Evolutionary conservation across 495 filamentous ascomycete genomes (phyloP), one percentile per base, ranked within the genome.

Genomic region (Aspergillus bertholletiae): DNA sequence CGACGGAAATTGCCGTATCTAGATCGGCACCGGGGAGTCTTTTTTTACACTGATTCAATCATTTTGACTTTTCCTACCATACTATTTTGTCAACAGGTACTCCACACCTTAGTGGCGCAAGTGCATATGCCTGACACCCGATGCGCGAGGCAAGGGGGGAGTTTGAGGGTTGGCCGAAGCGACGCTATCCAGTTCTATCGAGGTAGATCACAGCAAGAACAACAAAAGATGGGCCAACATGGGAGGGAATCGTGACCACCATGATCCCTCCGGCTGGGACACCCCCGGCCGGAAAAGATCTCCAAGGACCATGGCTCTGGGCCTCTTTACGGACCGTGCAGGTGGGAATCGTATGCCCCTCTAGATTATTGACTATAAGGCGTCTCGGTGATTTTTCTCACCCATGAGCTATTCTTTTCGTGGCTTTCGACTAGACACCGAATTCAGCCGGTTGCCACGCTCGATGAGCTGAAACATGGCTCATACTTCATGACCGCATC

Each of bases 131-230:
- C 57, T 52, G 52, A 59, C 57, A 59, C 39, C 57, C 51, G 48
- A 55, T 55, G 57, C 53, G 51, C 37, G 32, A 51, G 53, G 57
- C 32, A 59, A 59, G 57, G 57, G 44, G 52, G 32, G 34, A 28
- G 8, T 15, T 37, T 15, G 34, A 37, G 34, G 17, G 34, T 15
- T n/a, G 34, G 34, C n/a, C 34, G 9, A 37, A 37, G 13, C 15
- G 34, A 37, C 2, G 13, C 34, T 37, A n/a, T 37, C 13, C 13
- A n/a, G 1, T n/a, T 2, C 34, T n/a, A 37, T 15, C 34, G 34
- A 37, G 11, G 34, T 2, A 37, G 34, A 37, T 15, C 11, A n/a
- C 9, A n/a, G 13, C 5, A 15, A 12, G 30, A 3, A 1, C 9
- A 12, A 32, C 30, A 11, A 7, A 11, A 32, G 3, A 9, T 11